Base-by-base conservation (phyloP, 192 early-diverging fungal species). In the Podila epigama region DNA sequence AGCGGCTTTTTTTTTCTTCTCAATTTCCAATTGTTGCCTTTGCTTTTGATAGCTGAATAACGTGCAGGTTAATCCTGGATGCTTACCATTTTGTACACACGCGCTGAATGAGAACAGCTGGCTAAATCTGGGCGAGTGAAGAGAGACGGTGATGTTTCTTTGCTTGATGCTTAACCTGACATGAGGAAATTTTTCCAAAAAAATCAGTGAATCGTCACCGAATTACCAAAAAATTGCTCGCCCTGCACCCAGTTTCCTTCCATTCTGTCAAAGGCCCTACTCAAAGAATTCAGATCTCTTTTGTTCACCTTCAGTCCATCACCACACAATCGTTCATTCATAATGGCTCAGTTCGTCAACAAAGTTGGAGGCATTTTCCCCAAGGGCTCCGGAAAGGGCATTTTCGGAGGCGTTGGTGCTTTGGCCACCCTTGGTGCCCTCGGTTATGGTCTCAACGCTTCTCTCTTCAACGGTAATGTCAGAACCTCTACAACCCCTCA, bases 391-490 rank as follows among this genome's bases (percentile, higher is more conserved):
- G 81, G 81, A 39, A 85, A 83, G 63, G 83, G 84, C 15, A 53
- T 85, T 41, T 73, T 89, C 29, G 83, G 80, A 12, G 80, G 81
- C 7, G 82, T 81, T 13, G 90, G 86, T 29, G 82, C 85, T 13
- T 22, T 96, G 20, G 58, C 91, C 20, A 89, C 83, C 7, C 60
- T 95, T 6, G 92, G 91, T 37, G 84, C 86, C 34, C 64, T 92
- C 7, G 94, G 85, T 2, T 83, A 88, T 25, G 93, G 87, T 29
- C 66, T 92, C 72, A 94, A 90, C 69, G 73, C 92, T 42, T 85
- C 89, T 29, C 85, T 98, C 29, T 98, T 95, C 89, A 98, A 96
- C 86, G 93, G 93, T 94, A 84, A 60, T 54, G 59, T 28, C 32
- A 29, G 29, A 29, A 16, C 22, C 12, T 29, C 13, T 42, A 5